Evolutionary conservation across 805 yeast genomes (phyloP).

Genomic region (Saccharomycopsis microspora): DNA sequence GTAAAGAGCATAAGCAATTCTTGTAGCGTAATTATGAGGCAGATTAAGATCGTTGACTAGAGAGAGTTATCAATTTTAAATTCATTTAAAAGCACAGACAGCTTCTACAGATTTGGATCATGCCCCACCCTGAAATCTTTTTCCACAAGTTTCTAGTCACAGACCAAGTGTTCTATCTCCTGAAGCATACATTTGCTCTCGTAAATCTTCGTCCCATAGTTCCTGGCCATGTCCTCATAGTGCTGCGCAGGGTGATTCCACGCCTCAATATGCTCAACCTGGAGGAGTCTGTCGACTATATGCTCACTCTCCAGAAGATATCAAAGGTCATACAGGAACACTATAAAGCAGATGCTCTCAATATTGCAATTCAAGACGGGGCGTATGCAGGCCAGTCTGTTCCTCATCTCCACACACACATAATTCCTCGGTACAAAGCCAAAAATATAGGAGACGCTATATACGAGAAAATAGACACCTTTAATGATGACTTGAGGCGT

Average conservation of each 20-base stretch:
- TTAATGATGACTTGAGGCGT: conserved; percentile 29
- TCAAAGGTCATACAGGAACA: conserved; percentile 52
- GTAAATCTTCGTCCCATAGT: conserved; percentile 89
- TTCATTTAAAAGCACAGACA: too few species aligned
- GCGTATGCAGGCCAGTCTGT: conserved; percentile 94
- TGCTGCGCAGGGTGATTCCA: conserved; percentile 62
- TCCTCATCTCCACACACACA: conserved; percentile 89
- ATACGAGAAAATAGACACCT: conserved; percentile 57
- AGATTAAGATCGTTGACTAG: too few species aligned
- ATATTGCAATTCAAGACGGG: conserved; percentile 94
- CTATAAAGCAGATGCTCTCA: conserved; percentile 74
- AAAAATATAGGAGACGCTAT: conserved; percentile 62
- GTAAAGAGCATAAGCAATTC: too few species aligned
- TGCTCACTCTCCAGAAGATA: conserved; percentile 60
- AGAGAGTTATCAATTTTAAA: too few species aligned
- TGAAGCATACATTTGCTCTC: conserved; percentile 65
- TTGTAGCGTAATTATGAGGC: too few species aligned
- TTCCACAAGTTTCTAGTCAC: conserved; percentile 46
- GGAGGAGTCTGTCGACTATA: conserved; percentile 71
- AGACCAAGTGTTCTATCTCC: conserved; percentile 43
- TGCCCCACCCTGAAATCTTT: conserved; percentile 15
- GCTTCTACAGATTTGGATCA: too few species aligned
- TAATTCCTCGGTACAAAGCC: conserved; percentile 67
- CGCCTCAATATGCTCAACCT: conserved; percentile 58
- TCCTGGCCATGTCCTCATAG: conserved; percentile 84